Evolutionary conservation across 2,329 filamentous ascomycete genomes (phyloP).

Genomic region (Neurospora crassa): DNA sequence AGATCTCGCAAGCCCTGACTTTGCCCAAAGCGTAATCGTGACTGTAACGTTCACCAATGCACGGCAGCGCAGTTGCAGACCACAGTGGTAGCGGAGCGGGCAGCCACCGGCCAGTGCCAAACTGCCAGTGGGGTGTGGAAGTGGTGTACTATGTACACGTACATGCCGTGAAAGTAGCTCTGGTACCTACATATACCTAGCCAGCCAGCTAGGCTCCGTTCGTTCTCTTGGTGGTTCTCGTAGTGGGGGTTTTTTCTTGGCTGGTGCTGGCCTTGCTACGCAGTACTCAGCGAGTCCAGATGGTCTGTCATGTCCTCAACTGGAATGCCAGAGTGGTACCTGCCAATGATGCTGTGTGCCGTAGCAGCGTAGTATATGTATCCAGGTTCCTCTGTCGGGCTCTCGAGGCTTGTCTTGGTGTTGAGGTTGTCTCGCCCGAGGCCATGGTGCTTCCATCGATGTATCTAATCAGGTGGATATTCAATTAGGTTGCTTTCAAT

Average conservation of each 20-base stretch:
- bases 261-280: not conserved
- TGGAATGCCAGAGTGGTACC: not conserved
- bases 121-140: not conserved
- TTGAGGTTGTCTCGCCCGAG: not conserved
- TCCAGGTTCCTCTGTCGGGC: not conserved
- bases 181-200: not conserved
- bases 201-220: not conserved
- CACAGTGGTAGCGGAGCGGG: conserved; percentile 15
- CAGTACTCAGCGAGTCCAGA: not conserved
- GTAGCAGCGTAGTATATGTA: not conserved
- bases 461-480: not conserved
- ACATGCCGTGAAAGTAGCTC: not conserved
- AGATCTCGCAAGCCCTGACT: conserved; percentile 23
- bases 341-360: not conserved
- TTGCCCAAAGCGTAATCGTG: conserved; percentile 21
- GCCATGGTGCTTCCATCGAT: not conserved
- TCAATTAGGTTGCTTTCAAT: not conserved
- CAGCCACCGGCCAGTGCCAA: conserved; percentile 19
- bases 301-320: not conserved
- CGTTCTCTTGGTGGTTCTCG: not conserved
- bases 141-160: not conserved
- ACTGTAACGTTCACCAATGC: conserved; percentile 21
- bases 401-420: not conserved
- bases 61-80: conserved; percentile 10
- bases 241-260: not conserved